Evolutionary conservation across 805 yeast genomes (phyloP).

Genomic region (Ogataea ramenticola): DNA sequence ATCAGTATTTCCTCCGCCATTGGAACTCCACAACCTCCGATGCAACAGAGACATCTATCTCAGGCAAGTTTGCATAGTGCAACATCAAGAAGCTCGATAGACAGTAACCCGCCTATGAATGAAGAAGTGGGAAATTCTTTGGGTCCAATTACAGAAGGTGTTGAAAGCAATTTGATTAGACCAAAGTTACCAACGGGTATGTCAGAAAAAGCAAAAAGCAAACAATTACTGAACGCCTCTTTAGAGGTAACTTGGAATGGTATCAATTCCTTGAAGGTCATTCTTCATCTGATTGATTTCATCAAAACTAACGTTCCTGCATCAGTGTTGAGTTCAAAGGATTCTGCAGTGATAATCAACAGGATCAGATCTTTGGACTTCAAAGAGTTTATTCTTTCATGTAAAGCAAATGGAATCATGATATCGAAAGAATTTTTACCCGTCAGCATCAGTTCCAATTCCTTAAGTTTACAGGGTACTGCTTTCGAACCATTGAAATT

Average conservation of each 20-base stretch:
- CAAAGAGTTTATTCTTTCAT: slow-evolving; percentile 5
- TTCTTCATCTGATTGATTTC: slow-evolving; percentile 28
- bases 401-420: neutral
- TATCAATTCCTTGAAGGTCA: slow-evolving; percentile 35
- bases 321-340: slow-evolving; percentile 23
- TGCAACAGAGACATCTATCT: neutral
- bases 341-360: slow-evolving; percentile 27
- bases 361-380: slow-evolving; percentile 34
- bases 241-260: slow-evolving; percentile 53
- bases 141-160: slow-evolving; percentile 6
- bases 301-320: slow-evolving; percentile 18
- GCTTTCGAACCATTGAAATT: slow-evolving; percentile 44
- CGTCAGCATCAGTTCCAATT: slow-evolving; percentile 4
- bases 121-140: neutral
- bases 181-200: slow-evolving; percentile 54
- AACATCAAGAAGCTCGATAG: neutral
- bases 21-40: too few relatives aligned
- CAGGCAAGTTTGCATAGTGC: neutral
- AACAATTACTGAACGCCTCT: slow-evolving; percentile 43
- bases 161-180: slow-evolving; percentile 33
- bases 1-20: neutral
- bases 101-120: neutral
- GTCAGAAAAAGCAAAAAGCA: slow-evolving; percentile 50
- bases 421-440: slow-evolving; percentile 1
- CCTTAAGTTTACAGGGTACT: slow-evolving; percentile 26